Conservation (phyloP, 1,284 basidiomycete genomes). For the Microbotryum lychnidis-dioicae region DNA sequence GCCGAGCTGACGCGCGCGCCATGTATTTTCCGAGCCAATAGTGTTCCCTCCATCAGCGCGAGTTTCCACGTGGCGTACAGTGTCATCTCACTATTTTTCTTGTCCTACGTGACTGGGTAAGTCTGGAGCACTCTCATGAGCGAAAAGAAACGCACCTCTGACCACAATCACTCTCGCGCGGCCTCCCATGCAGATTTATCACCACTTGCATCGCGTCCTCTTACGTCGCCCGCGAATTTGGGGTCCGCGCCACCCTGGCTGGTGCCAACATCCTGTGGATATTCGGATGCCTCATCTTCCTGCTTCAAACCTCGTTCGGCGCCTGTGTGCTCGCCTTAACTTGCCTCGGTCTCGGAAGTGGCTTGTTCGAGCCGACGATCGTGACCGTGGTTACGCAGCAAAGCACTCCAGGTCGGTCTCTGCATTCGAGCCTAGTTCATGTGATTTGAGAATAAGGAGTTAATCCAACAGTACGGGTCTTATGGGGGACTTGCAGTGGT, state of each 20-base stretch:
- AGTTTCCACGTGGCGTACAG: slow-evolving; percentile 20
- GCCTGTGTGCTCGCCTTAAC: slow-evolving; percentile 19
- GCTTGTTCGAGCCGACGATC: slow-evolving; percentile 16
- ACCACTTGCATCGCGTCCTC: slow-evolving; percentile 14
- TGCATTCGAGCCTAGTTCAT: no score
- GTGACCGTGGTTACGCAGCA: slow-evolving; percentile 22
- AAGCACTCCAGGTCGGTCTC: slow-evolving; percentile 16
- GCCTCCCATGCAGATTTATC: slow-evolving; percentile 13
- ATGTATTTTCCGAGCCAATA: no score
- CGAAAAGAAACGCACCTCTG: background rate
- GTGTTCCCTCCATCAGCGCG: slow-evolving; percentile 20
- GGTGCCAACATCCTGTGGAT: background rate
- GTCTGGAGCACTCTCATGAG: background rate
- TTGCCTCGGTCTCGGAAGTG: slow-evolving; percentile 19
- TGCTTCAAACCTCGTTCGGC: slow-evolving; percentile 18
- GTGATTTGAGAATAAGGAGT: no score
- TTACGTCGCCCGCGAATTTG: slow-evolving; percentile 25
- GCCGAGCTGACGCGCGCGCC: background rate
- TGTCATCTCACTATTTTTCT: slow-evolving; percentile 25
- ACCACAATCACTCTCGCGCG: background rate
- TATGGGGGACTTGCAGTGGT: no score
- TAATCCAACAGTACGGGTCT: no score
- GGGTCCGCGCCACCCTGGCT: slow-evolving; percentile 6
- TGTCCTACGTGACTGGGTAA: slow-evolving; percentile 9
- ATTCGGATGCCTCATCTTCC: slow-evolving; percentile 14